A percentile compares a stretch with the other conserved stretches of the same genome.
phyloP scores from a whole-genome alignment of 768 basidiomycete species.

The Russula foetens region DNA sequence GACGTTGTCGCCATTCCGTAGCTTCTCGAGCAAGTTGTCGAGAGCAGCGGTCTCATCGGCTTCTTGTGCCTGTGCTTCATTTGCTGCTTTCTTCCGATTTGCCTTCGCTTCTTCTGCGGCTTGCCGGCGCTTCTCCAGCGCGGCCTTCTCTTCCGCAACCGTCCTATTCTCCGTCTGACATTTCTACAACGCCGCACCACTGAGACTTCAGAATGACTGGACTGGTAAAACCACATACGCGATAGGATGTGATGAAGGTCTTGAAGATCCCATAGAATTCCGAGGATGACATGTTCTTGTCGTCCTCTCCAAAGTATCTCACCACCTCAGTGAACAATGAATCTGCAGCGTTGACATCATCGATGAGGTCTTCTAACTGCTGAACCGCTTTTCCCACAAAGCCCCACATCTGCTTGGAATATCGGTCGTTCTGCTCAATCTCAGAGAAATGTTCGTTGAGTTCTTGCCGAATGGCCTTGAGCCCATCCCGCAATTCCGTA shows the following conservation, averaged over 20 bases:
- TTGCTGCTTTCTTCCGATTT: slow-evolving; percentile 42
- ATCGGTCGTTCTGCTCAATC: slow-evolving; percentile 61
- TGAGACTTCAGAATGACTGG: not conserved
- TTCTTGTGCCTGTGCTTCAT: slow-evolving; percentile 34
- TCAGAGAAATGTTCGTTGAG: slow-evolving; percentile 74
- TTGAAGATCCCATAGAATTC: slow-evolving; percentile 98
- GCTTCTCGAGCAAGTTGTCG: slow-evolving; percentile 62
- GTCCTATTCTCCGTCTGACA: slow-evolving; percentile 76
- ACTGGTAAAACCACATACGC: slow-evolving; percentile 35
- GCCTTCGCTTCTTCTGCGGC: slow-evolving; percentile 55
- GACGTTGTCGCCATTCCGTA: slow-evolving; percentile 61
- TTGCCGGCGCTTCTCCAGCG: slow-evolving; percentile 60
- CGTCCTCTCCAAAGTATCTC: slow-evolving; percentile 90
- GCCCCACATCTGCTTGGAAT: slow-evolving; percentile 86
- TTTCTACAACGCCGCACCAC: slow-evolving; percentile 47
- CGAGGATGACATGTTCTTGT: slow-evolving; percentile 72
- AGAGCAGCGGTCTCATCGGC: slow-evolving; percentile 50
- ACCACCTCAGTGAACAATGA: slow-evolving; percentile 78
- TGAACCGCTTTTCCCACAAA: slow-evolving; percentile 72
- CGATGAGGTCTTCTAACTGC: slow-evolving; percentile 74
- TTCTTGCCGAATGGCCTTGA: slow-evolving; percentile 76
- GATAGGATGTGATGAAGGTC: slow-evolving; percentile 92
- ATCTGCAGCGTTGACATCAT: slow-evolving; percentile 83
- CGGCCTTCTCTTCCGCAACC: slow-evolving; percentile 59
- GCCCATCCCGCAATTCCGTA: slow-evolving; percentile 60